Percentiles rank a stretch among this genome's conserved stretches.
Evolutionary conservation across 805 yeast species (phyloP).

Genomic region (Pichia gijzeniarum): DNA sequence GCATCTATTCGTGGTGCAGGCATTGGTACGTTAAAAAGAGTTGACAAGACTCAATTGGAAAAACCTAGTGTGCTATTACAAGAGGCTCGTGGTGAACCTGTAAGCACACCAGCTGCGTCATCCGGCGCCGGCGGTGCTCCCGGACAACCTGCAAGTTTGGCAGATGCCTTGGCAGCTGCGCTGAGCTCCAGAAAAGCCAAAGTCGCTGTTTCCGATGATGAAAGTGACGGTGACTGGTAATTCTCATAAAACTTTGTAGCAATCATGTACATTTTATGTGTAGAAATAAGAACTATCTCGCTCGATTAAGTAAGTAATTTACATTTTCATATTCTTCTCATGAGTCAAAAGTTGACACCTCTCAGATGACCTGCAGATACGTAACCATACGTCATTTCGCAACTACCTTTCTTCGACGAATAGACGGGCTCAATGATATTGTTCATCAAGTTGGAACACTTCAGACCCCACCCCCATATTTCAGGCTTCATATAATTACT

Average conservation of each 20-base stretch:
- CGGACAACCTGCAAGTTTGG: conserved; percentile 41
- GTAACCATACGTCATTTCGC: too few relatives aligned
- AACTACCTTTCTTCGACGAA: too few relatives aligned
- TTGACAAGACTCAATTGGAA: conserved; percentile 79
- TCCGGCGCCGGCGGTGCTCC: conserved; percentile 33
- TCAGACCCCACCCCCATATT: not conserved
- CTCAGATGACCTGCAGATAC: too few relatives aligned
- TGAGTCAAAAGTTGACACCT: too few relatives aligned
- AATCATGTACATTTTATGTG: too few relatives aligned
- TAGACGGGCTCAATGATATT: too few relatives aligned
- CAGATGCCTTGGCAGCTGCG: conserved; percentile 51
- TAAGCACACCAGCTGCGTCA: conserved; percentile 29
- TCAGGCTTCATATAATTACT: not conserved
- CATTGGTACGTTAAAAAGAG: conserved; percentile 58
- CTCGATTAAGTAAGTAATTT: too few relatives aligned
- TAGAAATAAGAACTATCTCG: too few relatives aligned
- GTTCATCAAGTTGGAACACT: too few relatives aligned
- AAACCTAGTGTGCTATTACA: conserved; percentile 66
- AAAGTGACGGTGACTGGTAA: conserved; percentile 75
- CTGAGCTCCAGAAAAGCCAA: conserved; percentile 74
- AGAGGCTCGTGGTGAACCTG: conserved; percentile 63
- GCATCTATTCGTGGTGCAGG: conserved; percentile 85
- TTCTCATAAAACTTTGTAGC: too few relatives aligned
- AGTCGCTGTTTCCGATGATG: conserved; percentile 77
- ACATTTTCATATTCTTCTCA: too few relatives aligned